Percentiles rank a stretch among this genome's conserved stretches.
Evolutionary conservation across 257 asterid genomes (phyloP).

Genomic region (Misopates orontium): DNA sequence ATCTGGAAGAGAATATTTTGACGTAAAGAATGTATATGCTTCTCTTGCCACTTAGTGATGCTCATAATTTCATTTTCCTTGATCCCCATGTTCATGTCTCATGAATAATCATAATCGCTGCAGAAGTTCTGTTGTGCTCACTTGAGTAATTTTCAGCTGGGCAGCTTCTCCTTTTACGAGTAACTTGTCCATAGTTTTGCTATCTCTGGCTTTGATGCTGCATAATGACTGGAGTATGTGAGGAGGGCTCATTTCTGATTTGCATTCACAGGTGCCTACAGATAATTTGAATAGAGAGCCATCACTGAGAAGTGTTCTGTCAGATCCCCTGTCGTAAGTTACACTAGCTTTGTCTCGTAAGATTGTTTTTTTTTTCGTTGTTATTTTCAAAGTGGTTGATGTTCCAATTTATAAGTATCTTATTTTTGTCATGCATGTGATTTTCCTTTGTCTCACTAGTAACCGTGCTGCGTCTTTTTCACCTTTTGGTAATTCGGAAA

Average conservation of each 20-base stretch:
- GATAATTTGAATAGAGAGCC: constrained; percentile 71
- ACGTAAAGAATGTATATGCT: constrained; percentile 1
- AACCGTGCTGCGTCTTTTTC: neutral
- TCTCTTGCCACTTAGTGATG: constrained; percentile 10
- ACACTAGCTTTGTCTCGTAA: constrained; percentile 16
- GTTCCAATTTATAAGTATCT: constrained; percentile 2
- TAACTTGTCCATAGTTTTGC: constrained; percentile 7
- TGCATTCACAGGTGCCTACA: constrained; percentile 67
- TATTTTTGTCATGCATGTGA: constrained; percentile 4
- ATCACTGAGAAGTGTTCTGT: constrained; percentile 84
- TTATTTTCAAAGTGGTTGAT: constrained; percentile 5
- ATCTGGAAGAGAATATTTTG: constrained; percentile 3
- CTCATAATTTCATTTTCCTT: constrained; percentile 13
- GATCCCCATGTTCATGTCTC: neutral
- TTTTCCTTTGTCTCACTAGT: constrained; percentile 17
- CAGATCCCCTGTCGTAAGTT: constrained; percentile 96
- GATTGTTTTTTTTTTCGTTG: constrained; percentile 19
- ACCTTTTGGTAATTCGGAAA: neutral
- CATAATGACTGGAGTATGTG: constrained; percentile 27
- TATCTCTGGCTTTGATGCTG: constrained; percentile 13
- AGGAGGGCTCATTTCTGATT: constrained; percentile 40
- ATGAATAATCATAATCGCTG: neutral
- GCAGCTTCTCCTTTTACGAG: constrained; percentile 9
- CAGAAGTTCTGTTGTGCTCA: constrained; percentile 9
- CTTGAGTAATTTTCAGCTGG: constrained; percentile 16